phyloP scores from a whole-genome alignment of 495 filamentous ascomycete genomes.

The Xylaria longipes region DNA sequence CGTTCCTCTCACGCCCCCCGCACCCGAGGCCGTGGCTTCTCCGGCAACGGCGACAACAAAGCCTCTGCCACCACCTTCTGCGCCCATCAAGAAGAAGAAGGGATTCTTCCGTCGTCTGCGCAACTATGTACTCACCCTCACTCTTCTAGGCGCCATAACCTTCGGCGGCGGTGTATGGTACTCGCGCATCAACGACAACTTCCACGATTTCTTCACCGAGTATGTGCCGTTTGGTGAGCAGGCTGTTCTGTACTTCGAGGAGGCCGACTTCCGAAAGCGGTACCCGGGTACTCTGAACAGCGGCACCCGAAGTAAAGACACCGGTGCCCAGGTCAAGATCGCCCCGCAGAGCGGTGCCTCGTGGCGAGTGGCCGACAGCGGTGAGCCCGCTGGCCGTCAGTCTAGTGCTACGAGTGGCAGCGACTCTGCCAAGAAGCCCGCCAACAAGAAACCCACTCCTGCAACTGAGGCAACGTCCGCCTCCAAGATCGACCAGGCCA shows the following conservation, averaged over 20 bases:
- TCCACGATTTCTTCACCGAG: constrained; percentile 99
- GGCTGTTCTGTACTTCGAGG: constrained; percentile 94
- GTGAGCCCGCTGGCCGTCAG: constrained; percentile 47
- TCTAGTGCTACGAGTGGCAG: constrained; percentile 49
- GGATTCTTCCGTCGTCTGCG: constrained; percentile 73
- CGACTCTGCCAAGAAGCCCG: constrained; percentile 45
- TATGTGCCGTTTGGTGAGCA: constrained; percentile 96
- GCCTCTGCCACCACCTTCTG: constrained; percentile 42
- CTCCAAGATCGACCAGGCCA: constrained; percentile 29
- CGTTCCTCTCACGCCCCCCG: constrained; percentile 64
- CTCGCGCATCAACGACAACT: constrained; percentile 92
- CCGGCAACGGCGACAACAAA: constrained; percentile 12
- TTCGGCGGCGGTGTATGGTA: constrained; percentile 92
- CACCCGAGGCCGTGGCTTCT: constrained; percentile 40
- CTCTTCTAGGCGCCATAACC: constrained; percentile 73
- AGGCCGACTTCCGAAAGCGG: constrained; percentile 88
- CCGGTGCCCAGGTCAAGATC: constrained; percentile 78
- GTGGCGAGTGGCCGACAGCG: constrained; percentile 71
- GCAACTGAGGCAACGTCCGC: constrained; percentile 34
- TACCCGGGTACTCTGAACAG: constrained; percentile 75
- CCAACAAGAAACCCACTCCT: constrained; percentile 34
- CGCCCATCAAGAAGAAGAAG: constrained; percentile 62
- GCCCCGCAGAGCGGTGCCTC: constrained; percentile 84
- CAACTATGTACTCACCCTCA: constrained; percentile 72
- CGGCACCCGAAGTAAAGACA: constrained; percentile 58